These are phyloP conservation scores for Suaeda aralocaspica DNA, from an alignment of 148 eudicot genomes.

Conservation along the genomic window DNA sequence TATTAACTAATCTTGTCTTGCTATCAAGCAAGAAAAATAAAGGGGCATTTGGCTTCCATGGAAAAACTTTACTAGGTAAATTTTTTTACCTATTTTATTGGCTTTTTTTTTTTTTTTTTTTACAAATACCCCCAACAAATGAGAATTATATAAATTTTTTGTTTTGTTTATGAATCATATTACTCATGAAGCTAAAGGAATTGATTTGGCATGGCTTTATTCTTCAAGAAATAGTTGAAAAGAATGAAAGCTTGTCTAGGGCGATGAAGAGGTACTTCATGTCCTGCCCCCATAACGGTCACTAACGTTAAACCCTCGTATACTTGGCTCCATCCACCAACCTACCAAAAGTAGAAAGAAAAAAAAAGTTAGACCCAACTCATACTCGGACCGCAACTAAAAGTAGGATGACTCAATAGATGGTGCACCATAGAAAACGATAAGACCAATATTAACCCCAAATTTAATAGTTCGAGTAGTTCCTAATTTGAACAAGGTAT, in stretches of 20 bases:
- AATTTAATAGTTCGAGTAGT: too few species aligned
- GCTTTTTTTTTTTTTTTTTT: slow-evolving; percentile 10
- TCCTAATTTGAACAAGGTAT: too few species aligned
- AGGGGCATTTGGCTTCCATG: not conserved
- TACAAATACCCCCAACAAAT: slow-evolving; percentile 9
- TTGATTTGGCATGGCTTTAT: slow-evolving; percentile 56
- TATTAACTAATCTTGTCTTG: slow-evolving; percentile 13
- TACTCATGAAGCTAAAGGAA: not conserved
- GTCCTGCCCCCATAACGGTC: slow-evolving; percentile 89
- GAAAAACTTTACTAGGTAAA: slow-evolving; percentile 8
- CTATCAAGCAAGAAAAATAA: slow-evolving; percentile 21
- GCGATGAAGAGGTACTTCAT: slow-evolving; percentile 87
- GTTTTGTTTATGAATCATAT: not conserved
- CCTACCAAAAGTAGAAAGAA: slow-evolving; percentile 33
- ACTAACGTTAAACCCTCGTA: slow-evolving; percentile 76
- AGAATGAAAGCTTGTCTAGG: slow-evolving; percentile 88
- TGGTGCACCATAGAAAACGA: too few species aligned
- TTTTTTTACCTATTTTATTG: not conserved
- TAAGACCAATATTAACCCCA: too few species aligned
- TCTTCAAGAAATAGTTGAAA: slow-evolving; percentile 63
- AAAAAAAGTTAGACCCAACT: not conserved
- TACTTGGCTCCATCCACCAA: slow-evolving; percentile 96
- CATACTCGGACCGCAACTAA: too few species aligned
- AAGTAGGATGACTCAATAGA: too few species aligned
- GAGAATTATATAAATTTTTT: not conserved